phyloP scores from a whole-genome alignment of 2,329 filamentous ascomycete genomes.

The Cytospora piceicola region DNA sequence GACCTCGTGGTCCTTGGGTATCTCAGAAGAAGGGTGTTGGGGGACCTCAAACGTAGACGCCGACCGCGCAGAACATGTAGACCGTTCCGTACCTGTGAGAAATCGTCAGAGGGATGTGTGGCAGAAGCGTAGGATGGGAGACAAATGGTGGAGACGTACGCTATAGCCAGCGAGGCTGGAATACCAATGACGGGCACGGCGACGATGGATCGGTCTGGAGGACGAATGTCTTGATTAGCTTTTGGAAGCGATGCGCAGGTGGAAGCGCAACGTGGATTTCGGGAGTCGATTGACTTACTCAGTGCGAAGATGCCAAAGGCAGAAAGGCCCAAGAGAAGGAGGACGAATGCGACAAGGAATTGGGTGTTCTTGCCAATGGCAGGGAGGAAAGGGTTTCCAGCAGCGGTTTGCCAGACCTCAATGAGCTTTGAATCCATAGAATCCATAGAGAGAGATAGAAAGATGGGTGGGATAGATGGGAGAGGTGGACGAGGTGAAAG shows the following conservation, averaged over 20 bases:
- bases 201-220: constrained; percentile 75
- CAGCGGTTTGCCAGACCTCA: constrained; percentile 92
- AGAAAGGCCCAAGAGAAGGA: constrained; percentile 73
- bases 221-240: constrained; percentile 35
- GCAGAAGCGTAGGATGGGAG: neutral
- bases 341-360: constrained; percentile 76
- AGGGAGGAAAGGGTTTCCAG: constrained; percentile 82
- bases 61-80: constrained; percentile 98
- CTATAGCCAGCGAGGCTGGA: constrained; percentile 86
- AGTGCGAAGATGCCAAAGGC: constrained; percentile 82
- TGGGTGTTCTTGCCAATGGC: constrained; percentile 80
- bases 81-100: constrained; percentile 82
- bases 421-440: constrained; percentile 79
- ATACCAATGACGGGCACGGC: constrained; percentile 79
- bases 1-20: constrained; percentile 31
- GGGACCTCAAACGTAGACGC: constrained; percentile 89
- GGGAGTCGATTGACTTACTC: constrained; percentile 61
- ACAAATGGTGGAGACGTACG: constrained; percentile 61
- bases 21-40: constrained; percentile 34
- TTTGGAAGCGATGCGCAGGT: too few species aligned
- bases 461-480: neutral
- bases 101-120: constrained; percentile 21
- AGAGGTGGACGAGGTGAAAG: neutral
- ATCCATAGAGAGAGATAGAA: neutral
- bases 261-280: neutral